Base-by-base conservation (phyloP, 305 asterid genomes). In the Stenogyne calaminthoides region DNA sequence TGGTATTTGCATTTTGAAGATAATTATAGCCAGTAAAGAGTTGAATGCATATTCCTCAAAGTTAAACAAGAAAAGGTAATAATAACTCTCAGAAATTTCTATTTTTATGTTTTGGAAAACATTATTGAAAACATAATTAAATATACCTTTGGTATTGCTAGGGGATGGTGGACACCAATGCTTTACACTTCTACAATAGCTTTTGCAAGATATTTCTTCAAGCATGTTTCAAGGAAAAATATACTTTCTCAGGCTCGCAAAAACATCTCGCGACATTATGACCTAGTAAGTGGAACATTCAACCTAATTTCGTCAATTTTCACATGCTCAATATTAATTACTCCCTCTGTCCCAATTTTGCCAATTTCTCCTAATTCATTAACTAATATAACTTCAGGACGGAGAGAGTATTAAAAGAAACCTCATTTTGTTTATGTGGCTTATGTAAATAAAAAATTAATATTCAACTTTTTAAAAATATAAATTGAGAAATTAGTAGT, bases 1-100 rank as follows among this genome's bases (percentile, higher is more conserved):
- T 15, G 46, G 32, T 16, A 44, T 71, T 29, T 60, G 15, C 46
- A 36, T 72, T 44, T 47, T 80, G 81, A 84, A 89, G 95, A 74
- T 87, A 34, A 84, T 82, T 67, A 70, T 92, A 73, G 82, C 84
- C 73, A 92, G 84, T 69, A 82, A 84, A 77, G 96, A 88, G 82
- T 52, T 88, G 56, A 80, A 78, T 64, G 81, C 85, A 27, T 69
- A 81, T 32, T 65, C 68, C 15, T 77, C 76, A 64, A 47, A 47
- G 18, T 15, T 16, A 62, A 83, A 71, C 70, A 80, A 61, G 76
- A 83, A 70, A 84, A 83, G 91, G 97, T 89, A 79, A 72, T n/a
- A 15, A 9, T 10, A 44, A 15, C 25, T 59, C 15, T 0, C 14
- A 0, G 7, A 6, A 1, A 12, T 49, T 46, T 74, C 22, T 18